Evolutionary conservation across 2,329 filamentous ascomycete genomes (phyloP), one percentile per base, ranked within the genome.

Genomic region (Colletotrichum camelliae): DNA sequence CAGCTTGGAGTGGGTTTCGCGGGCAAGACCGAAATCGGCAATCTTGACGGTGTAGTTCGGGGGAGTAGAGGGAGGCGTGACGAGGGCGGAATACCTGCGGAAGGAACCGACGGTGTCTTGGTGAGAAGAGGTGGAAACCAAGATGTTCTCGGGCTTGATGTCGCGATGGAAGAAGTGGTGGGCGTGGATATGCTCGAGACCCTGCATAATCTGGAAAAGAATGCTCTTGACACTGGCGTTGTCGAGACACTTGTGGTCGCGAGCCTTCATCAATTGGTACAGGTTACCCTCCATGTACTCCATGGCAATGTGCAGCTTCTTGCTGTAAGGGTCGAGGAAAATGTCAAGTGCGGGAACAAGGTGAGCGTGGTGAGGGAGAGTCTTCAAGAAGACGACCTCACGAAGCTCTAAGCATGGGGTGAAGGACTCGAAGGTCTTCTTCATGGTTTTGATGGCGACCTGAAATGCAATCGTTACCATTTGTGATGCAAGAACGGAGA

Each of bases 391-490:
- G 83, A 99, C 97, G 79, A 99, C 97, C 85, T 99, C 97, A 77
- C 97, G 94, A 70, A 99, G 91, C 85, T 99, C 97, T 78, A 98
- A 87, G 84, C 97, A 99, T 68, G 96, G 94, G 18, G 91, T 88
- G 82, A 98, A 96, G 2, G 95, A 98, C 80, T 98, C 96, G 81
- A 98, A 99, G 0, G 94, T 96, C 91, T 99, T 99, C 90, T 99
- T 99, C 97, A 99, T 99, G 7, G 97, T 98, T 87, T 99, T 99
- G 87, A 99, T 98, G 58, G 97, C 97, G 81, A 99, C 94, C 97
- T 98, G 57, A 73, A 70, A 72, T 72, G 48, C 16, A 29, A 15
- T 24, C 15, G 64, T 77, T 64, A 77, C 57, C 37, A 39, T 27
- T 16, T 64, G 37, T 64, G 35, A 37, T 70, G 64, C 48, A 67